phyloP scores from a whole-genome alignment of 164 flowering plant genomes.

The Magnolia sinica region DNA sequence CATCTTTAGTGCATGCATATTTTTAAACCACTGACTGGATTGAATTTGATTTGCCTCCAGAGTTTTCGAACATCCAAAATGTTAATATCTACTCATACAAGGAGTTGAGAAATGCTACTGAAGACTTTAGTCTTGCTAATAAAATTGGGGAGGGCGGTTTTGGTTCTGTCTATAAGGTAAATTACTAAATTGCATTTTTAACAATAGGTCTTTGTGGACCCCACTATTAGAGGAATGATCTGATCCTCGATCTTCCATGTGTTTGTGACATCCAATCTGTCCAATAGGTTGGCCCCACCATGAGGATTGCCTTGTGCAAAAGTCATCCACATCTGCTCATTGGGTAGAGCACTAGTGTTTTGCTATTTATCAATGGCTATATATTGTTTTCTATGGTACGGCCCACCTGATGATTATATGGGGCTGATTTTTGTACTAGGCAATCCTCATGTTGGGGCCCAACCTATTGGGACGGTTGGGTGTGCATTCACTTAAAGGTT shows the following conservation, averaged over 20 bases:
- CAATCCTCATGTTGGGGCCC: no score
- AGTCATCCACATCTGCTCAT: no score
- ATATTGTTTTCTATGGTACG: no score
- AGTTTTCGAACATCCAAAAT: conserved; percentile 41
- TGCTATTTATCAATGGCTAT: no score
- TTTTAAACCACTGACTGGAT: conserved; percentile 8
- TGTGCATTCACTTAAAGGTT: no score
- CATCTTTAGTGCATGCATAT: not conserved
- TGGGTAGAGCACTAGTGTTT: no score
- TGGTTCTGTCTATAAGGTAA: conserved; percentile 88
- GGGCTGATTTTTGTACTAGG: no score
- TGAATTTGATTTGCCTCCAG: conserved; percentile 26
- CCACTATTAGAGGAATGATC: not conserved
- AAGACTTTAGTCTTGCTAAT: conserved; percentile 59
- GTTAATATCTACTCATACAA: conserved; percentile 51
- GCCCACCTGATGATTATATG: no score
- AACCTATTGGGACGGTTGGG: no score
- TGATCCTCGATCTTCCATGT: not conserved
- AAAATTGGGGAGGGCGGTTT: conserved; percentile 97
- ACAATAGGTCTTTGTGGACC: not conserved
- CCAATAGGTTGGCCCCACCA: no score
- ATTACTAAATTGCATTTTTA: conserved; percentile 21
- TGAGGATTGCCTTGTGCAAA: no score
- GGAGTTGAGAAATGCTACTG: conserved; percentile 68
- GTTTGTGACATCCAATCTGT: no score